A percentile compares a stretch with the other conserved stretches of the same genome.
These are phyloP conservation scores for Mycena albidolilacea DNA, from an alignment of 768 basidiomycete species.

Conservation along the genomic window DNA sequence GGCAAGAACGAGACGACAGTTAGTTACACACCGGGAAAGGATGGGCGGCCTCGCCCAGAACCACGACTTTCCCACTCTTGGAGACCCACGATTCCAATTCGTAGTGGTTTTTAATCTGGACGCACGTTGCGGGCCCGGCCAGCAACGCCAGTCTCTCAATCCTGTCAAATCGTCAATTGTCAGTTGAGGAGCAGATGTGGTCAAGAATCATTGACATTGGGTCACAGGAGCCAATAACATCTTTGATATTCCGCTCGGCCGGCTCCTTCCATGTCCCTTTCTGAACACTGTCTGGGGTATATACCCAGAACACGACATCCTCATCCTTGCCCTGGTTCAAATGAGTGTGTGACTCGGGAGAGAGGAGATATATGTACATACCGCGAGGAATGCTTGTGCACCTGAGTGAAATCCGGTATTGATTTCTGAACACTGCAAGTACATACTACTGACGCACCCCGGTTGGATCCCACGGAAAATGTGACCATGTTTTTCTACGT, in stretches of 20 bases:
- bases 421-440: background rate
- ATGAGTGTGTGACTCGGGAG: too few species aligned
- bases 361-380: background rate
- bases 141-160: constrained; percentile 4
- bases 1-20: background rate
- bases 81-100: constrained; percentile 29
- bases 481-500: background rate
- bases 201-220: background rate
- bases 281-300: constrained; percentile 10
- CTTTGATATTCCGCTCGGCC: background rate
- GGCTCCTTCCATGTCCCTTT: background rate
- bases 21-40: constrained; percentile 22
- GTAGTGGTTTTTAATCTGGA: constrained; percentile 11
- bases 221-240: constrained; percentile 12
- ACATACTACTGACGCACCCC: background rate
- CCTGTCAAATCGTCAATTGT: background rate
- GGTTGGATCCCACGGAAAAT: background rate
- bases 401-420: background rate
- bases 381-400: background rate
- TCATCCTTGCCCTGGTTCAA: background rate
- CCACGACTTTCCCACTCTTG: constrained; percentile 13
- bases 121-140: constrained; percentile 8
- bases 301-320: constrained; percentile 14
- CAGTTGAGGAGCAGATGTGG: background rate
- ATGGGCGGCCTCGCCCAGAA: constrained; percentile 30